These are phyloP conservation scores for Trichomonascaceae sp. DNA, from an alignment of 1,139 yeast genomes.

Conservation along the genomic window DNA sequence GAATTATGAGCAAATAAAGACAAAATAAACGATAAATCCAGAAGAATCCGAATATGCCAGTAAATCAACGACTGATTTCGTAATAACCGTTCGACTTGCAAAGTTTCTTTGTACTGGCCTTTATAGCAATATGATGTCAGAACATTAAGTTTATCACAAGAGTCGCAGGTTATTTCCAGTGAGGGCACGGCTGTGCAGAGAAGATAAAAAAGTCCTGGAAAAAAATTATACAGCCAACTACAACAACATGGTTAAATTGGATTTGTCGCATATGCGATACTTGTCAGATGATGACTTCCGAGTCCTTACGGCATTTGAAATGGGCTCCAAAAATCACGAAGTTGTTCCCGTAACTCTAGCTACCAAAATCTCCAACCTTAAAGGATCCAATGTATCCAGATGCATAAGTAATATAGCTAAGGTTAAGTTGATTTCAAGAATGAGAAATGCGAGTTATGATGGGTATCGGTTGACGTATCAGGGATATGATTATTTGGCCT, in stretches of 20 bases:
- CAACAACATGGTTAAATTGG: constrained; percentile 62
- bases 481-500: constrained; percentile 88
- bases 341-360: constrained; percentile 87
- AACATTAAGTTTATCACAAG: neutral
- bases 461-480: constrained; percentile 84
- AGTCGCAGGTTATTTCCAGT: neutral
- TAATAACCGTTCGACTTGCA: neutral
- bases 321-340: constrained; percentile 89
- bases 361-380: constrained; percentile 69
- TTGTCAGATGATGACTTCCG: constrained; percentile 84
- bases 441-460: constrained; percentile 77
- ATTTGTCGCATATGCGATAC: constrained; percentile 89
- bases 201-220: neutral
- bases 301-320: constrained; percentile 76
- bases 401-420: constrained; percentile 85
- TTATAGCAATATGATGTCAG: constrained; percentile 1
- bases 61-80: neutral
- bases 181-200: neutral
- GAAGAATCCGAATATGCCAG: neutral
- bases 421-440: constrained; percentile 64
- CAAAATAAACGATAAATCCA: neutral
- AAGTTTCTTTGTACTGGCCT: neutral
- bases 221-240: neutral
- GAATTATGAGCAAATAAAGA: neutral
- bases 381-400: constrained; percentile 71